Conservation (phyloP, 768 basidiomycete genomes). For the Termitomyces eurrhizus region DNA sequence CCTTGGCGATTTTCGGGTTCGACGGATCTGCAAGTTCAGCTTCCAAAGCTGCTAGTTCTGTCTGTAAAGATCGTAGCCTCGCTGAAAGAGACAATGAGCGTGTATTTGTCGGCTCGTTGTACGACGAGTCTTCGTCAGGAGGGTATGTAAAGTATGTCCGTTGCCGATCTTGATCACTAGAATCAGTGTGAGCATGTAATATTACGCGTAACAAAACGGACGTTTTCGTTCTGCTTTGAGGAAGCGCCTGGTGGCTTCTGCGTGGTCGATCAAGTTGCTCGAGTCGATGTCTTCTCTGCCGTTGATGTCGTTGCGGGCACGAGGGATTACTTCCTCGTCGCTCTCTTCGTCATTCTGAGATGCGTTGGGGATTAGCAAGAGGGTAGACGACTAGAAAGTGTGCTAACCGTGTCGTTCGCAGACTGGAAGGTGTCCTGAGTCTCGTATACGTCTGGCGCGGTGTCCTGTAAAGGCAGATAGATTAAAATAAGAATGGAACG, state of each 20-base stretch:
- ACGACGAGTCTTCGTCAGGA: conserved; percentile 43
- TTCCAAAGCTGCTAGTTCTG: conserved; percentile 79
- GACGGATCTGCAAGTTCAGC: conserved; percentile 77
- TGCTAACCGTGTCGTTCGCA: conserved; percentile 46
- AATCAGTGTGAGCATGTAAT: not conserved
- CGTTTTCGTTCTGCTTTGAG: conserved; percentile 64
- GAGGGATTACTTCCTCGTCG: conserved; percentile 58
- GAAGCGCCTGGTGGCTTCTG: conserved; percentile 70
- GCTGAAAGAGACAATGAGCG: conserved; percentile 48
- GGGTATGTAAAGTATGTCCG: conserved; percentile 68
- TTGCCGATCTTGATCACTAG: conserved; percentile 34
- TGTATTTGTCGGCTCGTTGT: conserved; percentile 24
- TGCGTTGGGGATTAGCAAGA: conserved; percentile 7
- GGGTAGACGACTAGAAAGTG: conserved; percentile 7
- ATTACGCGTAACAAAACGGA: conserved; percentile 30
- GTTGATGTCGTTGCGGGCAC: conserved; percentile 35
- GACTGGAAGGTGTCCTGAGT: conserved; percentile 74
- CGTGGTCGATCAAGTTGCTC: conserved; percentile 56
- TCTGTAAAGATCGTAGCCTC: conserved; percentile 63
- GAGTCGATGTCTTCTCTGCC: conserved; percentile 67
- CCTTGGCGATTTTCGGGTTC: conserved; percentile 60
- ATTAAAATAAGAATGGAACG: not conserved
- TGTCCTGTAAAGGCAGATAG: conserved; percentile 52
- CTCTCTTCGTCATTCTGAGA: conserved; percentile 57
- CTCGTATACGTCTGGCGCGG: conserved; percentile 89